These are phyloP conservation scores for Thielaviopsis musarum DNA, from an alignment of 2,329 filamentous ascomycete genomes.

Conservation along the genomic window DNA sequence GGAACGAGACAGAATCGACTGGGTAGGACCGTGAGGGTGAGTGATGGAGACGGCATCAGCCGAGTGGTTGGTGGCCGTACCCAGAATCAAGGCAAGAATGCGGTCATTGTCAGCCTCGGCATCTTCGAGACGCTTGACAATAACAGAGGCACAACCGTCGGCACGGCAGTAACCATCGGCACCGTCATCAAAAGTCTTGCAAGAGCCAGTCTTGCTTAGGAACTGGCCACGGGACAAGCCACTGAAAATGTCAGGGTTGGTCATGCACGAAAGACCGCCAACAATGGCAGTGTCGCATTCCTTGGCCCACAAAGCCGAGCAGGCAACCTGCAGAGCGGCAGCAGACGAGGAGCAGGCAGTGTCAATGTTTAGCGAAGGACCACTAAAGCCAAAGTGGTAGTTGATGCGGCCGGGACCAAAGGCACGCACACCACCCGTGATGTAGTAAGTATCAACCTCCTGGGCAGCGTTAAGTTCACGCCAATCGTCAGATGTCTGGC, in stretches of 20 bases:
- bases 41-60: constrained; percentile 71
- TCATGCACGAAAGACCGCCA: constrained; percentile 62
- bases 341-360: constrained; percentile 63
- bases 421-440: constrained; percentile 32
- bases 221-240: constrained; percentile 64
- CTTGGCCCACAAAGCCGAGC: constrained; percentile 54
- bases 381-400: constrained; percentile 63
- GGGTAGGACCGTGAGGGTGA: constrained; percentile 61
- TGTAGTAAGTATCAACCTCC: constrained; percentile 41
- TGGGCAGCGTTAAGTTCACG: constrained; percentile 60
- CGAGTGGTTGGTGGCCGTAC: constrained; percentile 64
- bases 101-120: constrained; percentile 61
- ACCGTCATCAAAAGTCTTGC: constrained; percentile 65
- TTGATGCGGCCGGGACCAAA: constrained; percentile 48
- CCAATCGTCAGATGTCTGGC: constrained; percentile 63
- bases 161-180: constrained; percentile 74
- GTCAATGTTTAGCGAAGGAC: constrained; percentile 56
- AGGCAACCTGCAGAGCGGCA: constrained; percentile 52
- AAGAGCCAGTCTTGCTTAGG: constrained; percentile 57
- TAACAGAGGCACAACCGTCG: constrained; percentile 56
- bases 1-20: constrained; percentile 52
- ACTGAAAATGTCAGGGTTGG: constrained; percentile 65
- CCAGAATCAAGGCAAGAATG: constrained; percentile 60
- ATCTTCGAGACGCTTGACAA: constrained; percentile 67
- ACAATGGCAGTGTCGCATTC: constrained; percentile 71